Percentiles rank a stretch among this genome's conserved stretches.
Evolutionary conservation across 768 basidiomycete species (phyloP).

Genomic region (Galerina sulciceps): DNA sequence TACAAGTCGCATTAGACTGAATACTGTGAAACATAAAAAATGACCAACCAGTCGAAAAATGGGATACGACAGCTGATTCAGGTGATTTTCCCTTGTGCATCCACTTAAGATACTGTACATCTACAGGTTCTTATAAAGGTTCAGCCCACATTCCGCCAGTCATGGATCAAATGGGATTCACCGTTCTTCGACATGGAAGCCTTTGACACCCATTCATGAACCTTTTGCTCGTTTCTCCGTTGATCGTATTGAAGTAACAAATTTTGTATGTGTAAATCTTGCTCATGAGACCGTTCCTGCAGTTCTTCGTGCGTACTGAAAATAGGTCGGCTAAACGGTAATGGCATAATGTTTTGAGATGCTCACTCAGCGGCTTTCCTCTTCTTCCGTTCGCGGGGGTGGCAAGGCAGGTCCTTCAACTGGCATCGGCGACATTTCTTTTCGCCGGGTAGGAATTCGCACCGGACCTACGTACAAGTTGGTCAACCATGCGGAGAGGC

Average conservation of each 20-base stretch:
- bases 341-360: background rate
- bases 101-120: slow-evolving; percentile 17
- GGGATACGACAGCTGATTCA: slow-evolving; percentile 38
- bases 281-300: slow-evolving; percentile 46
- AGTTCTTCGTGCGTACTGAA: slow-evolving; percentile 60
- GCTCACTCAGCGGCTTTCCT: slow-evolving; percentile 60
- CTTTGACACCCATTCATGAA: slow-evolving; percentile 45
- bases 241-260: slow-evolving; percentile 50
- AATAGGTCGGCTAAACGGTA: background rate
- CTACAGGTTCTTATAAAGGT: slow-evolving; percentile 2
- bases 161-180: slow-evolving; percentile 3
- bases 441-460: slow-evolving; percentile 51
- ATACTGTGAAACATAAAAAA: background rate
- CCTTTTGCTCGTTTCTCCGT: slow-evolving; percentile 40
- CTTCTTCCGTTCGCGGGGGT: slow-evolving; percentile 55
- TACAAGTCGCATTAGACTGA: slow-evolving; percentile 11
- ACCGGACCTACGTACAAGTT: slow-evolving; percentile 45
- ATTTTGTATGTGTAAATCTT: slow-evolving; percentile 49
- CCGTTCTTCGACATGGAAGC: slow-evolving; percentile 23
- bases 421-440: slow-evolving; percentile 52
- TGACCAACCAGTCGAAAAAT: slow-evolving; percentile 37
- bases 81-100: slow-evolving; percentile 35
- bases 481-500: background rate
- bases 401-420: slow-evolving; percentile 48
- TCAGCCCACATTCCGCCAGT: background rate